Conservation (phyloP, 371 early-diverging fungal species). For the Zychaea mexicana region DNA sequence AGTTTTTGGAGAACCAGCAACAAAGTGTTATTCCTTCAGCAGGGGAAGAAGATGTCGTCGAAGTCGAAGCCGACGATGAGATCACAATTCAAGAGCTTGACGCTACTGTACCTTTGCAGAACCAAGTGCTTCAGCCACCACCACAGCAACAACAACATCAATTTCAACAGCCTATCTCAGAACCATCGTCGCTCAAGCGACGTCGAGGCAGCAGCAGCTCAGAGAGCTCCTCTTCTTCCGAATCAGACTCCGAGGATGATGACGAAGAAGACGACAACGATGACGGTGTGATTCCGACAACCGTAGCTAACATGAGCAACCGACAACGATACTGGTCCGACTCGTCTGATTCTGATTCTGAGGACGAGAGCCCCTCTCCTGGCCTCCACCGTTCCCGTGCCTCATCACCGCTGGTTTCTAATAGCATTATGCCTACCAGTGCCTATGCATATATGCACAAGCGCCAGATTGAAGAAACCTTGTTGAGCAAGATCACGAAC, state of each 20-base stretch:
- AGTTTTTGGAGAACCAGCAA: background rate
- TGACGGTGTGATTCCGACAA: constrained; percentile 35
- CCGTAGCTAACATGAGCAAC: constrained; percentile 38
- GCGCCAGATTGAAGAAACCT: constrained; percentile 49
- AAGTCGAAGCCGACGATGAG: constrained; percentile 17
- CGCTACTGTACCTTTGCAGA: background rate
- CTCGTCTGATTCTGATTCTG: constrained; percentile 41
- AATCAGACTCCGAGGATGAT: constrained; percentile 23
- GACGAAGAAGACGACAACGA: too few species aligned
- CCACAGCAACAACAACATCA: background rate
- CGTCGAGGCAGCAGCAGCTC: constrained; percentile 12
- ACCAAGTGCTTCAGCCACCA: background rate
- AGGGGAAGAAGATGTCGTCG: background rate
- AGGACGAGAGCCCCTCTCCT: constrained; percentile 13
- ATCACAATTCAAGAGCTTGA: background rate
- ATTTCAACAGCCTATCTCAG: background rate
- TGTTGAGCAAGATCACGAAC: constrained; percentile 47
- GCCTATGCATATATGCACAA: constrained; percentile 45
- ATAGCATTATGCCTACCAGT: background rate
- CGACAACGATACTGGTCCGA: constrained; percentile 35
- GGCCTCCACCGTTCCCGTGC: constrained; percentile 19
- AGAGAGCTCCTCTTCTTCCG: constrained; percentile 18
- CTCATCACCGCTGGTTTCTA: constrained; percentile 10
- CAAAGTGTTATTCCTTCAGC: background rate
- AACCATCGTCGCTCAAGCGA: constrained; percentile 4